phyloP scores from a whole-genome alignment of 768 basidiomycete species.

The Termitomyces sp. region DNA sequence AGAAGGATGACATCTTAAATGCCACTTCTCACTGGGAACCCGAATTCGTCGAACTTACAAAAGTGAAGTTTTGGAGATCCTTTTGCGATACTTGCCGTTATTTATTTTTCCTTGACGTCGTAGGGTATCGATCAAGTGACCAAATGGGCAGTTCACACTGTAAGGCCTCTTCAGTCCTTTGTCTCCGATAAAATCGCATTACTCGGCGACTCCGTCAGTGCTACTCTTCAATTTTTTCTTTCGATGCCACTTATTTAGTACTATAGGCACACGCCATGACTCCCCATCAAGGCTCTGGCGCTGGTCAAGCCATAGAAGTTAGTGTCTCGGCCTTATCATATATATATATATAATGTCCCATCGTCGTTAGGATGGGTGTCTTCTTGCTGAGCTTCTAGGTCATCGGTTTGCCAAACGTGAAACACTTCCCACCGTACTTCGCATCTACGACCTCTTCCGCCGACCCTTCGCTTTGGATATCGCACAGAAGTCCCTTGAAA shows the following conservation, averaged over 20 bases:
- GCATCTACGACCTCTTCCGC: constrained; percentile 28
- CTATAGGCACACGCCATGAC: constrained; percentile 38
- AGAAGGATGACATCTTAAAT: constrained; percentile 25
- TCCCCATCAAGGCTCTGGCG: constrained; percentile 42
- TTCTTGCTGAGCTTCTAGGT: constrained; percentile 24
- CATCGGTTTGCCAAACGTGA: constrained; percentile 10
- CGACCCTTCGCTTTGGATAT: constrained; percentile 28
- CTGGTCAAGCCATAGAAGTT: constrained; percentile 44
- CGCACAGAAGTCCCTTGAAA: constrained; percentile 14
- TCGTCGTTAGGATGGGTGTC: constrained; percentile 29
- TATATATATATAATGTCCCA: neutral
- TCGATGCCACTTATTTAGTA: neutral
- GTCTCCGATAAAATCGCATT: constrained; percentile 34
- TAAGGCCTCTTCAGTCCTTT: constrained; percentile 34
- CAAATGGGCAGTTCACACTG: constrained; percentile 37
- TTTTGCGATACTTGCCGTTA: neutral
- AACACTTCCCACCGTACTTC: constrained; percentile 19
- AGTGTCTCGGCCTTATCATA: neutral
- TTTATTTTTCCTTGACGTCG: neutral
- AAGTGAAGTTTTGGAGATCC: constrained; percentile 14
- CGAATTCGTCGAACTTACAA: constrained; percentile 22
- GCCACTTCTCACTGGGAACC: constrained; percentile 27
- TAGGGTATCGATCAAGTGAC: constrained; percentile 12
- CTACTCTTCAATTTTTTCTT: neutral
- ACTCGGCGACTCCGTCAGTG: constrained; percentile 41